A percentile compares a stretch with the other conserved stretches of the same genome.
Conservation (phyloP, 2,329 filamentous ascomycete genomes). For the Rutstroemia sp. region DNA sequence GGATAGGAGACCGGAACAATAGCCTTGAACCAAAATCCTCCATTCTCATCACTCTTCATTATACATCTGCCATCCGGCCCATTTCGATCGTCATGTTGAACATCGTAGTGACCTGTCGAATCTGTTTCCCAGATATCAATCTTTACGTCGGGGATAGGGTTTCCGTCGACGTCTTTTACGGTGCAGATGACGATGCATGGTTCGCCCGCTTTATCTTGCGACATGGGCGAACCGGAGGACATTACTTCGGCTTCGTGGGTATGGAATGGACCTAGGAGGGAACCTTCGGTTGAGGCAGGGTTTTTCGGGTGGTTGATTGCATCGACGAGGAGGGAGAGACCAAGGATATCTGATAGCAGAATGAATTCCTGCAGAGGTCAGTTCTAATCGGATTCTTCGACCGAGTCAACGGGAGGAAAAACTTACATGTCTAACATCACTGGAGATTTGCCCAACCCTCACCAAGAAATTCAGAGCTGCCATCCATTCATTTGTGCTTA, state of each 20-base stretch:
- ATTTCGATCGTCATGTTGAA: constrained; percentile 60
- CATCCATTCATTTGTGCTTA: constrained; percentile 76
- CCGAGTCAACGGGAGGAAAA: not conserved
- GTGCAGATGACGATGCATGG: constrained; percentile 68
- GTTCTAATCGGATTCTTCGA: too few species aligned
- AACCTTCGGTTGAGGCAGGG: constrained; percentile 61
- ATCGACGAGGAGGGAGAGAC: constrained; percentile 73
- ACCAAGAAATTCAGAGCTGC: constrained; percentile 64
- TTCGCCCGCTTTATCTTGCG: constrained; percentile 60
- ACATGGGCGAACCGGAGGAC: constrained; percentile 52
- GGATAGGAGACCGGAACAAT: constrained; percentile 82
- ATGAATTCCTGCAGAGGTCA: constrained; percentile 58
- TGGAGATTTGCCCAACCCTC: constrained; percentile 64
- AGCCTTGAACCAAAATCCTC: constrained; percentile 76
- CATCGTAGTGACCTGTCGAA: constrained; percentile 72
- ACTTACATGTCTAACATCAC: constrained; percentile 62
- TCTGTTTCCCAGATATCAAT: constrained; percentile 86
- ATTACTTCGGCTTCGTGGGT: constrained; percentile 63
- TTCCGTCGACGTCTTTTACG: constrained; percentile 55
- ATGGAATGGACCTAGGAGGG: constrained; percentile 77
- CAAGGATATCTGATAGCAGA: constrained; percentile 71
- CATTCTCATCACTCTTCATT: constrained; percentile 60
- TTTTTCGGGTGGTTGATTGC: constrained; percentile 80
- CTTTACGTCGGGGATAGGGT: constrained; percentile 57
- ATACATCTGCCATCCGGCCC: constrained; percentile 67